Evolutionary conservation across 257 asterid genomes (phyloP).

Genomic region (Solanum acaule): DNA sequence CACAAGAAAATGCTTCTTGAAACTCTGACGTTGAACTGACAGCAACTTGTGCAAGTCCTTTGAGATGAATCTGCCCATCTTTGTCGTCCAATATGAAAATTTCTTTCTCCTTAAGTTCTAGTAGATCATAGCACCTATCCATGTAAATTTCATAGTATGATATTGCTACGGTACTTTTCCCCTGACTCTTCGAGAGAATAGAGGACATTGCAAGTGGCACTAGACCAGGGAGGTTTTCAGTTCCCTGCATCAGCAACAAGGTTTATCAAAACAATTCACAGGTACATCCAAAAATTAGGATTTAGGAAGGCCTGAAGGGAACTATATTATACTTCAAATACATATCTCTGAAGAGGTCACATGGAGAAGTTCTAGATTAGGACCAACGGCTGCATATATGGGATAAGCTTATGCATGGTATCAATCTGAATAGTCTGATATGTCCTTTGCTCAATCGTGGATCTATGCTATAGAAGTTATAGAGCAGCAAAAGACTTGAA

Average conservation of each 20-base stretch:
- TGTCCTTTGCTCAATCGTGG: not conserved
- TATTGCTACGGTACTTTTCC: constrained; percentile 28
- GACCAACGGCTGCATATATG: not conserved
- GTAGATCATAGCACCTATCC: constrained; percentile 75
- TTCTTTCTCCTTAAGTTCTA: constrained; percentile 66
- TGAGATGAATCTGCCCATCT: constrained; percentile 67
- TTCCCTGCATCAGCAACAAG: constrained; percentile 51
- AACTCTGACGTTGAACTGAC: constrained; percentile 45
- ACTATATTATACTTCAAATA: not conserved
- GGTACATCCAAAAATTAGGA: not conserved
- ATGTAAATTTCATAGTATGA: constrained; percentile 86
- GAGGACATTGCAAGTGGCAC: constrained; percentile 58
- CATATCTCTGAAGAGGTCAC: not conserved
- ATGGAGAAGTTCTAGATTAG: not conserved
- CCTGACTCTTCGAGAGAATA: constrained; percentile 38
- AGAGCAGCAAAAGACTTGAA: not conserved
- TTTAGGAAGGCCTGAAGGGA: not conserved
- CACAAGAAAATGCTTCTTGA: constrained; percentile 49
- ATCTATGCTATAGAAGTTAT: not conserved
- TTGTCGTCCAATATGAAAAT: constrained; percentile 53
- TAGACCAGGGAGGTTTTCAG: constrained; percentile 60
- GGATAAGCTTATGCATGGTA: not conserved
- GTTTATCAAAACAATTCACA: not conserved
- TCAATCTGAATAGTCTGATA: not conserved
- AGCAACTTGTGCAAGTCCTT: constrained; percentile 57